Evolutionary conservation across 1,284 basidiomycete species (phyloP).

Genomic region (Fomitopsis pinicola): DNA sequence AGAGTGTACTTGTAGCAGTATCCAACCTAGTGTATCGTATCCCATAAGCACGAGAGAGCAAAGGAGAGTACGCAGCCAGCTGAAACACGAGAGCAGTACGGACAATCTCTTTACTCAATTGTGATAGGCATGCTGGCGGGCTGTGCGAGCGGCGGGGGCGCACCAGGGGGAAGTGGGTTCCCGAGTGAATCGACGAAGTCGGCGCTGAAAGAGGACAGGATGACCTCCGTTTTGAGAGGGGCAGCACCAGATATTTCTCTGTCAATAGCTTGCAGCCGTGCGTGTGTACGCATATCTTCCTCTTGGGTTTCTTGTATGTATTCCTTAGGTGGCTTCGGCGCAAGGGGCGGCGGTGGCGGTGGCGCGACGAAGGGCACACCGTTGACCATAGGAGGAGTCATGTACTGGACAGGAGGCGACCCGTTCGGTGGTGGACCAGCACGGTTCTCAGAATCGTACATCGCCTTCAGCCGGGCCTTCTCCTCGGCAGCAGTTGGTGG

Average conservation of each 20-base stretch:
- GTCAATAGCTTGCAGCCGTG: constrained; percentile 27
- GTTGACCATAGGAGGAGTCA: constrained; percentile 13
- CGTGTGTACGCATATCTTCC: constrained; percentile 50
- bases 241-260: constrained; percentile 9
- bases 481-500: constrained; percentile 71
- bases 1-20: constrained; percentile 10
- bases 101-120: background rate
- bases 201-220: constrained; percentile 18
- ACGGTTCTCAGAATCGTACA: constrained; percentile 53
- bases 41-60: constrained; percentile 8
- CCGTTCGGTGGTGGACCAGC: constrained; percentile 8
- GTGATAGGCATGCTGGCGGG: constrained; percentile 15
- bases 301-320: constrained; percentile 77
- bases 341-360: constrained; percentile 57
- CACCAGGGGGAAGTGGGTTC: constrained; percentile 13
- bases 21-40: constrained; percentile 18
- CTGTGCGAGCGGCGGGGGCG: constrained; percentile 27
- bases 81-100: background rate
- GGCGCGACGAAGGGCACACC: constrained; percentile 14
- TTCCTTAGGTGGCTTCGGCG: constrained; percentile 67
- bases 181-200: constrained; percentile 19
- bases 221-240: constrained; percentile 9
- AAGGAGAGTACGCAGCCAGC: background rate
- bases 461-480: constrained; percentile 63
- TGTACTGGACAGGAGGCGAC: constrained; percentile 6